Percentiles rank a stretch among this genome's conserved stretches.
phyloP scores from a whole-genome alignment of 1,284 basidiomycete species.

The Ustilago esculenta region DNA sequence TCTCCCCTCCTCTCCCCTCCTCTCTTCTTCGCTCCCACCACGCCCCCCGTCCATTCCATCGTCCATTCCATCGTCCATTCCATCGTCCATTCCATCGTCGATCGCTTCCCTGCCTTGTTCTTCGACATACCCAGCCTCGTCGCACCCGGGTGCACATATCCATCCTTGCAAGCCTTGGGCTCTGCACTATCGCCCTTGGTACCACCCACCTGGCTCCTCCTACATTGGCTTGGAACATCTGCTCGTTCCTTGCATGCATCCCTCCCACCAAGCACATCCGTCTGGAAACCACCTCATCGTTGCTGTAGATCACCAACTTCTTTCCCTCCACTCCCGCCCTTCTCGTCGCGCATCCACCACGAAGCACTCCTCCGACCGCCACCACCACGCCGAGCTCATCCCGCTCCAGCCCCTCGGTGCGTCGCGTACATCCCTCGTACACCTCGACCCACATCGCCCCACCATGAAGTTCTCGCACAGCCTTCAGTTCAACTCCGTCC shows the following conservation, averaged over 20 bases:
- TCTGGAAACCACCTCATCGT: conserved; percentile 11
- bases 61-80: too few species aligned
- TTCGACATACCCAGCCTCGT: too few species aligned
- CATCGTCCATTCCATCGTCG: too few species aligned
- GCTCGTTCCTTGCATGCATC: conserved; percentile 21
- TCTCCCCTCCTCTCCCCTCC: too few species aligned
- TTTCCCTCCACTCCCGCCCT: neutral
- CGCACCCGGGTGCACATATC: too few species aligned
- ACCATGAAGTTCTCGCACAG: conserved; percentile 71
- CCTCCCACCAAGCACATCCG: neutral
- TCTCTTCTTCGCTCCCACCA: too few species aligned
- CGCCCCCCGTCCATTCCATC: too few species aligned
- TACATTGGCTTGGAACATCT: neutral
- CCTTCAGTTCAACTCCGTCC: conserved; percentile 89
- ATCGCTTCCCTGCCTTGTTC: too few species aligned
- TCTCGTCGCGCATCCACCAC: neutral
- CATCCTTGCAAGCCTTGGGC: neutral
- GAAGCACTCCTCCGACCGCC: neutral
- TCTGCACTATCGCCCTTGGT: neutral
- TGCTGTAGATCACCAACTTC: neutral
- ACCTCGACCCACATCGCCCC: conserved; percentile 16
- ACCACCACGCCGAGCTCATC: conserved; percentile 33
- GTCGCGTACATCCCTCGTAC: conserved; percentile 5
- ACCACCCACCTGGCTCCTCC: neutral
- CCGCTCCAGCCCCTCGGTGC: conserved; percentile 33